Base-by-base conservation (phyloP, 2,329 filamentous ascomycete genomes). In the Colletotrichum filicis region DNA sequence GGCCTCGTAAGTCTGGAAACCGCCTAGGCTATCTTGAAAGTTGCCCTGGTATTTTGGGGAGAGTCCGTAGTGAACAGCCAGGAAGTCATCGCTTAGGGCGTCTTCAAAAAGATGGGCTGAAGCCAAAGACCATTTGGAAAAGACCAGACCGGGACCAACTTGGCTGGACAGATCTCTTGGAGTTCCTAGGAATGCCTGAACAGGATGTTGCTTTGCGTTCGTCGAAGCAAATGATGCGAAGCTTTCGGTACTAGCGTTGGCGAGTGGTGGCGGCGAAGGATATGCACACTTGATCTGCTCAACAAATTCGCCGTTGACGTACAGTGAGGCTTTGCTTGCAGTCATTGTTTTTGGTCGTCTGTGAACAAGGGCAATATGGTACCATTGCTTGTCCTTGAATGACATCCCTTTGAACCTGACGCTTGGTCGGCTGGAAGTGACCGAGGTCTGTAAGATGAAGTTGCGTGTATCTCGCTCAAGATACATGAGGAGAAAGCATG, bases 401-500 rank as follows among this genome's bases (percentile, higher is more conserved):
- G 88, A 86, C 12, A 92, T 90, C 2, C 93, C 93, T 81, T 97
- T 97, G 87, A 99, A 99, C 68, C 97, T 91, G 59, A 99, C 94
- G 82, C 96, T 98, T 3, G 97, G 96, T 71, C 93, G 91, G 65
- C 91, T 88, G 9, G 95, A 95, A 65, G 92, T 94, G 74, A 98
- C 93, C 22, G 97, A 98, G 8, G 97, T 98, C 83, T 99, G 97
- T 6, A 99, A 86, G 76, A 99, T 99, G 76, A 99, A 93, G 82
- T 98, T 97, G 74, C 90, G 94, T 2, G 95, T 97, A 80, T 98
- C 95, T 79, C 93, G 95, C 81, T 99, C 97, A 52, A 99, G 87
- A 79, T 99, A 99, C 73, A 95, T 92, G 77, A 99, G 90, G 46
- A 99, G 85, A 79, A 99, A 99, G 82, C 97, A 99, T 5, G 94